A percentile compares a stretch with the other conserved stretches of the same genome.
phyloP scores from a whole-genome alignment of 176 grass and related monocot genomes.

The Luzula sylvatica region DNA sequence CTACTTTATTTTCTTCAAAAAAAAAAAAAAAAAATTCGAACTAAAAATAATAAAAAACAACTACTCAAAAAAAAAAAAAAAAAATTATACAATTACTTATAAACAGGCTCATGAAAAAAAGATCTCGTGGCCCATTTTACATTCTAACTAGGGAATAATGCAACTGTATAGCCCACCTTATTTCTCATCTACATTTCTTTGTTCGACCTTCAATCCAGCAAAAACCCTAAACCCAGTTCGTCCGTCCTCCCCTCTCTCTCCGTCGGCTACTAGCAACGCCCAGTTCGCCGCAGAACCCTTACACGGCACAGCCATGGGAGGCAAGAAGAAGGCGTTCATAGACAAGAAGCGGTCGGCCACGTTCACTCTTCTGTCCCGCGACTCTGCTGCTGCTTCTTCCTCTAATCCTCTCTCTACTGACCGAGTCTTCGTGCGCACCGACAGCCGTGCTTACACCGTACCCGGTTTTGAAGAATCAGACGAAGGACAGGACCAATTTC shows the following conservation, averaged over 20 bases:
- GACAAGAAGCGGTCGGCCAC: slow-evolving; percentile 71
- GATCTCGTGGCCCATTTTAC: too few relatives aligned
- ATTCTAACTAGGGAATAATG: too few relatives aligned
- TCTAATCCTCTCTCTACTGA: slow-evolving; percentile 16
- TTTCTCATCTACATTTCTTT: neutral
- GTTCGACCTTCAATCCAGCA: too few relatives aligned
- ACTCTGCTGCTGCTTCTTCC: slow-evolving; percentile 34
- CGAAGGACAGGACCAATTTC: slow-evolving; percentile 20
- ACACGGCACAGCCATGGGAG: slow-evolving; percentile 36
- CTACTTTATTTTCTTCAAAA: too few relatives aligned
- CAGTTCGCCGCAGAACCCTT: slow-evolving; percentile 19
- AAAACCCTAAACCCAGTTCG: neutral
- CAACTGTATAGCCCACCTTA: neutral
- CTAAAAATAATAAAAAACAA: too few relatives aligned
- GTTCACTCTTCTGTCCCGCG: slow-evolving; percentile 67
- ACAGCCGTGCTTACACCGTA: slow-evolving; percentile 66
- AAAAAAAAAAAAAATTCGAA: too few relatives aligned
- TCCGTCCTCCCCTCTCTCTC: neutral
- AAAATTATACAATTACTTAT: too few relatives aligned
- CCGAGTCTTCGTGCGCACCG: slow-evolving; percentile 80
- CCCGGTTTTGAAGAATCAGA: slow-evolving; percentile 37
- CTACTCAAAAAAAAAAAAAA: too few relatives aligned
- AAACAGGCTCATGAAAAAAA: too few relatives aligned
- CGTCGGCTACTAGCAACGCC: neutral
- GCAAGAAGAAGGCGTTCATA: slow-evolving; percentile 42